phyloP scores from a whole-genome alignment of 2,329 filamentous ascomycete genomes.

The Aspergillus alliaceus region DNA sequence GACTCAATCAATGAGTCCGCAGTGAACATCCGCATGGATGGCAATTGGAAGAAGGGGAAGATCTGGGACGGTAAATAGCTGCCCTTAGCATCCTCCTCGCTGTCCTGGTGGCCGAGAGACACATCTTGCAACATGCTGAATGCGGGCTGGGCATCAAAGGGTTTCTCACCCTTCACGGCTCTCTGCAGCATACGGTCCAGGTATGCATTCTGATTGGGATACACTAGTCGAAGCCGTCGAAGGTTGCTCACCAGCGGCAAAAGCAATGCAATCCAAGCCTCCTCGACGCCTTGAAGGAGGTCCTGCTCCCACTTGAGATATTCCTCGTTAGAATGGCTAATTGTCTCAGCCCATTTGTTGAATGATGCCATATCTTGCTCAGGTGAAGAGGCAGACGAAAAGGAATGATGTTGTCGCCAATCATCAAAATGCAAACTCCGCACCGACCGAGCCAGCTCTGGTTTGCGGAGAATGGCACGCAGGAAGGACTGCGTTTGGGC shows the following conservation, averaged over 20 bases:
- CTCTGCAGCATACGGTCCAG: constrained; percentile 23
- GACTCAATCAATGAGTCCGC: constrained; percentile 29
- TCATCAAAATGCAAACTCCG: constrained; percentile 21
- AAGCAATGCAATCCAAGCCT: constrained; percentile 29
- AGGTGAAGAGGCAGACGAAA: neutral
- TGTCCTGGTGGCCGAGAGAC: constrained; percentile 15
- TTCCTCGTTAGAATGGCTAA: constrained; percentile 23
- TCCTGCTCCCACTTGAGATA: constrained; percentile 21
- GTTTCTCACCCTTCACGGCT: constrained; percentile 18
- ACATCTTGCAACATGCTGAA: constrained; percentile 23
- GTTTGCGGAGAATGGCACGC: constrained; percentile 18
- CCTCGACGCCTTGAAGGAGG: constrained; percentile 20
- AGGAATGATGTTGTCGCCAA: constrained; percentile 17
- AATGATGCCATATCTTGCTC: constrained; percentile 11
- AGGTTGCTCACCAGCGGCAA: constrained; percentile 27
- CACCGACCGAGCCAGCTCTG: constrained; percentile 24
- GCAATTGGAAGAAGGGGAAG: constrained; percentile 26
- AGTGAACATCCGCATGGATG: constrained; percentile 21
- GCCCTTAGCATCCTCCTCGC: constrained; percentile 8
- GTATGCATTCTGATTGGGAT: constrained; percentile 20
- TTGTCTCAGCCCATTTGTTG: constrained; percentile 1
- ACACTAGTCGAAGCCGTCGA: constrained; percentile 19
- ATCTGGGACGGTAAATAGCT: constrained; percentile 18
- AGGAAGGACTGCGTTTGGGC: constrained; percentile 22
- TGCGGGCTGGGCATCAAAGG: constrained; percentile 15